Evolutionary conservation across 192 early-diverging fungal genomes (phyloP).

Genomic region (Diversispora eburnea): DNA sequence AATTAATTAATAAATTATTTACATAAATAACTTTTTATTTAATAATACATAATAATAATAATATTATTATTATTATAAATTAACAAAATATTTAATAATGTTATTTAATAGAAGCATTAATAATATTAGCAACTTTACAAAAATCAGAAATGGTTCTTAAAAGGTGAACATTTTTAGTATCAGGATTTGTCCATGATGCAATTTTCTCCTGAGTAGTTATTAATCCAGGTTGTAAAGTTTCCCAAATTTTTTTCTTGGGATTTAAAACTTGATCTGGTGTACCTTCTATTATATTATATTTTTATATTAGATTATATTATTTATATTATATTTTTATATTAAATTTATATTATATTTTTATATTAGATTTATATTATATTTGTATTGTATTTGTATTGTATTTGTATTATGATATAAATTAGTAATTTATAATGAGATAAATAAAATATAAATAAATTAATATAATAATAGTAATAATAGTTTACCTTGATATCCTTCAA

Average conservation of each 20-base stretch:
- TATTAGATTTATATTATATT: too few relatives aligned
- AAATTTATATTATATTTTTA: too few relatives aligned
- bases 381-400: too few relatives aligned
- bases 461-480: neutral
- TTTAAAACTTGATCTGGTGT: constrained; percentile 85
- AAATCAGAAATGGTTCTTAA: constrained; percentile 44
- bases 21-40: too few relatives aligned
- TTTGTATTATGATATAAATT: too few relatives aligned
- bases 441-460: neutral
- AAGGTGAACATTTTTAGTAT: constrained; percentile 47
- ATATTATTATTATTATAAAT: neutral
- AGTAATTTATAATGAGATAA: too few relatives aligned
- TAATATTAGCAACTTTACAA: constrained; percentile 61
- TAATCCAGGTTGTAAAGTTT: constrained; percentile 89
- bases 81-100: too few relatives aligned
- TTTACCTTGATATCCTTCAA: constrained; percentile 82
- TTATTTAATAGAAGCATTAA: constrained; percentile 72
- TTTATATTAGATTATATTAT: too few relatives aligned
- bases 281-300: constrained; percentile 36
- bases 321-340: too few relatives aligned
- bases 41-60: neutral
- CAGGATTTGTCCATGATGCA: constrained; percentile 58
- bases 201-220: constrained; percentile 65
- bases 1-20: too few relatives aligned
- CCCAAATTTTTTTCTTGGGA: constrained; percentile 98